Evolutionary conservation across 169 alveolate species (phyloP).

Genomic region (Eimeria tenella): DNA sequence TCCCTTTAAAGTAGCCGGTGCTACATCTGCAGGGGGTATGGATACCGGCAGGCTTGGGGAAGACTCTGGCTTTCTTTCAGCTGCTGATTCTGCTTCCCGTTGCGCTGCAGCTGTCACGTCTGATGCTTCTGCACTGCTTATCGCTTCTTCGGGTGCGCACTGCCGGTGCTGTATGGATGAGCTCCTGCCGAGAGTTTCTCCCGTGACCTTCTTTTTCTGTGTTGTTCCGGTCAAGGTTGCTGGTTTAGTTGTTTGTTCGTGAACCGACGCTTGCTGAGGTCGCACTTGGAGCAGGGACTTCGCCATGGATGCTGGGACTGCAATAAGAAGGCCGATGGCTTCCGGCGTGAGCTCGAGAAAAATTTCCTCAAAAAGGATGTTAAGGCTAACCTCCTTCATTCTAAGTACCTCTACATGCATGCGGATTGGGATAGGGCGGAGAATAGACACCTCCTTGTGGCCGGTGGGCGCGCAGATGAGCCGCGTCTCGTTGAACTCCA

Average conservation of each 20-base stretch:
- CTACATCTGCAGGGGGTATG: not conserved
- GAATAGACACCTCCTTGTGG: conserved; percentile 71
- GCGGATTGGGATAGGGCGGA: conserved; percentile 76
- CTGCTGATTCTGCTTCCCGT: conserved; percentile 33
- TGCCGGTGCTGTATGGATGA: conserved; percentile 12
- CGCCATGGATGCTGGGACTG: conserved; percentile 87
- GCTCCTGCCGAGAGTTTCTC: conserved; percentile 39
- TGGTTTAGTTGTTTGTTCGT: not conserved
- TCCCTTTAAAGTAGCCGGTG: not conserved
- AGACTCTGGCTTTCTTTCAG: conserved; percentile 50
- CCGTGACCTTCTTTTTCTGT: conserved; percentile 52
- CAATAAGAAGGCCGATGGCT: conserved; percentile 86
- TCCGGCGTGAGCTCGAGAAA: conserved; percentile 89
- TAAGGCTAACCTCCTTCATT: conserved; percentile 8
- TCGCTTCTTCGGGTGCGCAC: conserved; percentile 2
- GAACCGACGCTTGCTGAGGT: conserved; percentile 13
- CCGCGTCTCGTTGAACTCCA: conserved; percentile 91
- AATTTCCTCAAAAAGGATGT: conserved; percentile 86
- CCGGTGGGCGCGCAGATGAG: conserved; percentile 81
- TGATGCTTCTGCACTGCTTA: conserved; percentile 37
- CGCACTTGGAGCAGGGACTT: conserved; percentile 77
- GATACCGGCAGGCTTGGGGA: not conserved
- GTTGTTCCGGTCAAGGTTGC: conserved; percentile 38
- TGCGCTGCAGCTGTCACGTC: not conserved
- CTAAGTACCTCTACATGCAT: conserved; percentile 31